phyloP scores from a whole-genome alignment of 495 filamentous ascomycete species.

The Tuber indicum region DNA sequence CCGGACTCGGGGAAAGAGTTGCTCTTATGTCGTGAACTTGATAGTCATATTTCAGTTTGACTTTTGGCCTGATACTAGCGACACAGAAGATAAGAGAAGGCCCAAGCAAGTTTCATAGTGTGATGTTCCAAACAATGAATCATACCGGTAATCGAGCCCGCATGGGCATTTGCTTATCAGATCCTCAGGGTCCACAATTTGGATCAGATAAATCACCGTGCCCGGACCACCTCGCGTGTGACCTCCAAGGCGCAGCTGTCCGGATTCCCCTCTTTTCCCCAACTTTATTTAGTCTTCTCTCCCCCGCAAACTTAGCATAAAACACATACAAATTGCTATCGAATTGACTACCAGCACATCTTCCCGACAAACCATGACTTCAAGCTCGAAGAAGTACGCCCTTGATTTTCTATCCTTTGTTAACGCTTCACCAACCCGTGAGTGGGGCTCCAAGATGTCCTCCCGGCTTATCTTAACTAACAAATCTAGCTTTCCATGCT shows the following conservation, averaged over 20 bases:
- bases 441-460: constrained; percentile 31
- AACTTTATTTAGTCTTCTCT: neutral
- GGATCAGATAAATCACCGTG: neutral
- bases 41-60: neutral
- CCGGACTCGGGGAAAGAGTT: neutral
- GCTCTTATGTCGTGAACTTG: neutral
- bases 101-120: neutral
- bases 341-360: neutral
- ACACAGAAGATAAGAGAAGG: neutral
- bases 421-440: constrained; percentile 92
- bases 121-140: neutral
- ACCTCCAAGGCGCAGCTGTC: neutral
- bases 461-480: constrained; percentile 10
- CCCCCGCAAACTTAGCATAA: constrained; percentile 21
- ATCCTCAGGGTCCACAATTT: neutral
- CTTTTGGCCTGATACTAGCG: neutral
- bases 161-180: neutral
- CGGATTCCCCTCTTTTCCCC: neutral
- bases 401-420: constrained; percentile 88
- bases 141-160: neutral
- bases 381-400: constrained; percentile 56
- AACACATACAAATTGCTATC: constrained; percentile 2
- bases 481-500: constrained; percentile 76
- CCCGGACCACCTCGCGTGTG: neutral
- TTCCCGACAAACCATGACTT: constrained; percentile 51